A percentile compares a stretch with the other conserved stretches of the same genome.
Conservation (phyloP, 1,139 yeast species). For the Magnusiomyces sp. region DNA sequence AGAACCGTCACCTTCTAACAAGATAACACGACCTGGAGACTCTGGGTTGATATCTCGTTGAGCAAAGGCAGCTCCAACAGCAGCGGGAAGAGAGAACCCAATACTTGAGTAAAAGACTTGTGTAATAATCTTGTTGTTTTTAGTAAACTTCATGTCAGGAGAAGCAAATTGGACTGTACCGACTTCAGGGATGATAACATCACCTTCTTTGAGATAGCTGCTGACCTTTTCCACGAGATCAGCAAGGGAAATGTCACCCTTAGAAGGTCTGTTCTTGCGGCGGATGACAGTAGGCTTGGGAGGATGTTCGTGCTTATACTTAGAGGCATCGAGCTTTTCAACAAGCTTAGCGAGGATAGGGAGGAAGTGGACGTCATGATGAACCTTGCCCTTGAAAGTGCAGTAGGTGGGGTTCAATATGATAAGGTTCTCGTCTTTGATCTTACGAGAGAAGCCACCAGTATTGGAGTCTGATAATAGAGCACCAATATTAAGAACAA, state of each 20-base stretch:
- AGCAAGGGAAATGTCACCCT: conserved; percentile 32
- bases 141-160: conserved; percentile 54
- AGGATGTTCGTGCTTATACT: conserved; percentile 25
- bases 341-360: conserved; percentile 40
- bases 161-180: conserved; percentile 70
- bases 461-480: conserved; percentile 36
- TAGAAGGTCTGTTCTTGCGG: conserved; percentile 17
- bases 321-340: conserved; percentile 28
- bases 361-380: conserved; percentile 36
- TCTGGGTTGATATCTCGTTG: conserved; percentile 39
- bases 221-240: conserved; percentile 26
- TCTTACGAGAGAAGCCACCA: conserved; percentile 36
- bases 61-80: conserved; percentile 71
- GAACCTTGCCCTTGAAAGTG: conserved; percentile 36
- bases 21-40: conserved; percentile 46
- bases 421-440: conserved; percentile 32
- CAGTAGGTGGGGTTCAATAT: conserved; percentile 40
- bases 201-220: conserved; percentile 45
- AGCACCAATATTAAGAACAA: conserved; percentile 36
- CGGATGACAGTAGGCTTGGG: conserved; percentile 15
- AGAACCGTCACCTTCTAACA: conserved; percentile 84
- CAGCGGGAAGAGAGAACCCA: conserved; percentile 80
- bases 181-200: conserved; percentile 63
- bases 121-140: conserved; percentile 42
- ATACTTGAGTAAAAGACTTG: conserved; percentile 76